Conservation (phyloP, 2,329 filamentous ascomycete genomes). For the Trichoderma lentiforme region DNA sequence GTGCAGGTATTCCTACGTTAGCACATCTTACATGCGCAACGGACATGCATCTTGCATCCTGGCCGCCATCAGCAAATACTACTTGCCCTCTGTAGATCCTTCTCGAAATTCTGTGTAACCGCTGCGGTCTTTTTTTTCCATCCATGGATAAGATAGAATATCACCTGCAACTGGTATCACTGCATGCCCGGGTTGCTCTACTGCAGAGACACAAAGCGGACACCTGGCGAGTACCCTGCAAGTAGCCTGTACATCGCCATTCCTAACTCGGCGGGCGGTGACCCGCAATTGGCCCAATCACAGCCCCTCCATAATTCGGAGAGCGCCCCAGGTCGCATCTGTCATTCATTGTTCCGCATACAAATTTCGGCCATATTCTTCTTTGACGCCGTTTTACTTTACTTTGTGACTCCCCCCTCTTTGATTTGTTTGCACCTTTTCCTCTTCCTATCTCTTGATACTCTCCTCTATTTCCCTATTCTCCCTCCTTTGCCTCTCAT, state of each 20-base stretch:
- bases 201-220: not conserved
- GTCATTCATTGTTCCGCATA: constrained; percentile 7
- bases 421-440: not conserved
- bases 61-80: not conserved
- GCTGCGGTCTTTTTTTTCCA: not conserved
- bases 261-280: not conserved
- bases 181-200: not conserved
- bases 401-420: not conserved
- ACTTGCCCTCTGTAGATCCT: not conserved
- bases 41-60: not conserved
- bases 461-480: not conserved
- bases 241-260: not conserved
- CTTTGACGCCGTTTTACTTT: constrained; percentile 17
- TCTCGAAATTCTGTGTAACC: not conserved
- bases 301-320: constrained; percentile 16
- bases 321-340: constrained; percentile 8
- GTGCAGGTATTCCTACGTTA: not conserved
- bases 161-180: not conserved
- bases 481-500: not conserved
- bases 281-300: constrained; percentile 16
- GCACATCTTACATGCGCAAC: not conserved
- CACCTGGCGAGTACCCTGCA: not conserved
- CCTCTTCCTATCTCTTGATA: not conserved
- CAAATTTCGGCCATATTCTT: constrained; percentile 12
- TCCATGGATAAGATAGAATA: not conserved